Evolutionary conservation across 2,329 filamentous ascomycete species (phyloP), one percentile per base, ranked within the genome.

Genomic region (Calonectria fujianensis): DNA sequence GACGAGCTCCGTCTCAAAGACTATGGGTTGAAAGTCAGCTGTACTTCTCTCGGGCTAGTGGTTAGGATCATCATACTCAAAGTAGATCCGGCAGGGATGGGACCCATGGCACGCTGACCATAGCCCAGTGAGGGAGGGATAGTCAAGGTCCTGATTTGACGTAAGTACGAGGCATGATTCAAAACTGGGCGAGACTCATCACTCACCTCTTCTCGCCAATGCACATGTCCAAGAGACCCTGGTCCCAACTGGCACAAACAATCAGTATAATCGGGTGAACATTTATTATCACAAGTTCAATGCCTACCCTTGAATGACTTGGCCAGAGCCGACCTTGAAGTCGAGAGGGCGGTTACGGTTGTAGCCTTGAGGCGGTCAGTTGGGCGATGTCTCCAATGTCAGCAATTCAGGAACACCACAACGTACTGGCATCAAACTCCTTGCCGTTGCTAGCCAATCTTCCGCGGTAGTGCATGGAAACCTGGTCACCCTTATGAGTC

Each of bases 1-100:
- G 81, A 98, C 89, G 78, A 98, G 88, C 87, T 98, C 95, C 59
- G 96, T 98, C 88, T 98, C 95, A 83, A 98, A 98, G 69, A 98
- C 92, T 94, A 80, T 59, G 68, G 35, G 48, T 69, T 16, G 54
- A 35, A 37, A 35, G 61, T 78, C 61, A 65, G 51, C 54, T 67
- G 52, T 16, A 61, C 71, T 81, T 72, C 70, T 82, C 71, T 78
- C 48, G 32, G 65, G 51, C 71, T 32, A 45, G n/a, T 48, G 64
- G 67, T 70, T 63, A 51, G 63, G 51, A 51, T 45, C 80, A 79
- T 57, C 90, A 57, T 89, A 94, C 93, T 89, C 82, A 98, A 86
- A 73, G 95, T 97, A 79, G 94, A 92, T 39, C 93, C 93, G 6
- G 91, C 92, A 24, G 96, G 96, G 82, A 98, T 98, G 29, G 96